Percentiles rank a stretch among this genome's conserved stretches.
Evolutionary conservation across 495 filamentous ascomycete species (phyloP).

Genomic region (Cudoniella acicularis): DNA sequence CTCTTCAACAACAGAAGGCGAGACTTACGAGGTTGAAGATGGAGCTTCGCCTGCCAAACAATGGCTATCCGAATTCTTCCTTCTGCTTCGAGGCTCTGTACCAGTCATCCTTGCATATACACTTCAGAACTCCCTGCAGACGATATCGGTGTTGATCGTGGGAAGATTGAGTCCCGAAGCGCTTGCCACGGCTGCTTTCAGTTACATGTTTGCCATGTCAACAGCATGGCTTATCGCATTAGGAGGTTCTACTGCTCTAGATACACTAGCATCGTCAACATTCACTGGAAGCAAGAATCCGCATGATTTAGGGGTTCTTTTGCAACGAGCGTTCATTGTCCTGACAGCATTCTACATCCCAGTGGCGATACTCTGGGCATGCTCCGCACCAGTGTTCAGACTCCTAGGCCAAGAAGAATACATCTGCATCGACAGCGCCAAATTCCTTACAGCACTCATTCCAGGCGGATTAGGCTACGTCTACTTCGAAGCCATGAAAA

Average conservation of each 20-base stretch:
- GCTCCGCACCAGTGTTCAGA: conserved; percentile 71
- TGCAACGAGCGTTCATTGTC: conserved; percentile 77
- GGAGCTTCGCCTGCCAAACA: conserved; percentile 11
- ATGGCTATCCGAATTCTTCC: conserved; percentile 60
- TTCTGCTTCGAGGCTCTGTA: conserved; percentile 63
- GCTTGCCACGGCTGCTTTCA: conserved; percentile 80
- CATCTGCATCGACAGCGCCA: conserved; percentile 70
- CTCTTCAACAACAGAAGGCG: conserved; percentile 11
- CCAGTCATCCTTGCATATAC: conserved; percentile 89
- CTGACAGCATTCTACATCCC: conserved; percentile 72
- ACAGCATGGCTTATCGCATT: conserved; percentile 88
- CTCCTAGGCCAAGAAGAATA: conserved; percentile 75
- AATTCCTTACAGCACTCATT: conserved; percentile 73
- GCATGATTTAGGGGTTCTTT: conserved; percentile 75
- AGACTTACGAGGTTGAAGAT: conserved; percentile 20
- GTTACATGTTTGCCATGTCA: conserved; percentile 92
- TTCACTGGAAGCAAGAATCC: conserved; percentile 82
- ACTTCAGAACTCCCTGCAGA: conserved; percentile 86
- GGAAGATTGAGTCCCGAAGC: conserved; percentile 78
- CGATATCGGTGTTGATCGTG: conserved; percentile 77
- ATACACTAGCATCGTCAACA: conserved; percentile 81
- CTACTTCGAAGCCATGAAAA: conserved; percentile 90
- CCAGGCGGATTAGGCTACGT: conserved; percentile 88
- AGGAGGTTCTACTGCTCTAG: conserved; percentile 87
- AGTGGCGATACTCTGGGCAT: conserved; percentile 72